Evolutionary conservation across 129 eudicot species (phyloP), one percentile per base, ranked within the genome.

Genomic region (Flaveria sonorensis): DNA sequence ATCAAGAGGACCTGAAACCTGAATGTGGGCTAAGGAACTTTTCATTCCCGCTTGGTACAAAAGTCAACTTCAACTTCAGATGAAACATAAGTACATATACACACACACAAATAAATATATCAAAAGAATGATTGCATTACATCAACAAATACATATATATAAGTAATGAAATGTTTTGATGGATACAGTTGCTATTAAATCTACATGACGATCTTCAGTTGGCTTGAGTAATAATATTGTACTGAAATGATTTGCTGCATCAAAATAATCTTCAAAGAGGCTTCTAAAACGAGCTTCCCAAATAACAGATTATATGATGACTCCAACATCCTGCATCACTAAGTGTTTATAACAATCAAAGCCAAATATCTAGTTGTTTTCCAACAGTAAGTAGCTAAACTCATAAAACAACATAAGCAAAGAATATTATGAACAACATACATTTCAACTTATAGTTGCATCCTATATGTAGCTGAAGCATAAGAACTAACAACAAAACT

Each of bases 121-220:
- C 9, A 40, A 13, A 57, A 60, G 40, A 73, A 32, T 20, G 30
- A n/a, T 56, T 4, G 40, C 15, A 15, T 24, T 32, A 51, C 24
- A n/a, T 7, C 43, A 51, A 28, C 10, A 26, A 26, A 50, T 47
- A 65, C 11, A 20, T 9, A 10, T 15, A 62, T 65, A 66, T 20
- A 30, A 56, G 47, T 55, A 42, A 63, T 72, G 21, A 36, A 71
- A 61, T n/a, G 21, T 7, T 75, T 53, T 57, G 67, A 77, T 23
- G 96, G 98, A 93, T 93, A 93, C 98, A 82, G 92, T 83, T 64
- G 98, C 97, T 72, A 90, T 56, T 82, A 93, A 79, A 79, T 93
- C 97, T 7, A 89, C 97, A 80, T 90, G 95, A 50, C 91, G 97
- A 77, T 93, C 98, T 76, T 93, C 98, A 60, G 86, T 85, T 6